Evolutionary conservation across 2,329 filamentous ascomycete species (phyloP), one percentile per base, ranked within the genome.

Genomic region (Thelonectria discophora): DNA sequence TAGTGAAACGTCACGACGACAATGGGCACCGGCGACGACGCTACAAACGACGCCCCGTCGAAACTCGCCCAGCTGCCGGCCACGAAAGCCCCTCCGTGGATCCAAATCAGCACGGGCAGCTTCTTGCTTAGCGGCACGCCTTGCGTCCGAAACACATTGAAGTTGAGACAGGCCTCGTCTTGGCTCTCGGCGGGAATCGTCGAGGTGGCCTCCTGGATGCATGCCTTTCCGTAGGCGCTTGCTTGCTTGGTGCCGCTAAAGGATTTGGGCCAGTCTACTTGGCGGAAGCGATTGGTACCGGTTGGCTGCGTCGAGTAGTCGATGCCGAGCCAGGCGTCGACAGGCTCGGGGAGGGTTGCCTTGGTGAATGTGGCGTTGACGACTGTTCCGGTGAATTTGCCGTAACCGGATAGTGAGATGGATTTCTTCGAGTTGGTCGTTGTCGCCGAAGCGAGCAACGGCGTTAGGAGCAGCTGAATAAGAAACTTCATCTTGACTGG

Each of bases 271-370:
- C 75, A 79, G 20, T 74, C 71, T 18, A 80, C 73, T 0, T 78
- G 73, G 12, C 68, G 71, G 57, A 83, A 83, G 8, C 81, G 78
- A 13, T 70, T 63, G 3, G 78, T 70, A 5, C 77, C 79, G 1
- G 76, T 75, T 0, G 79, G 80, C 30, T 80, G 78, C 0, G 72
- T 70, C 0, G 81, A 76, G 50, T 82, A 84, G 65, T 81, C 78
- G 32, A 83, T 77, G 2, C 80, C 80, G 6, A 83, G 70, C 81
- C 81, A 84, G 0, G 81, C 80, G 62, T 83, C 79, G 2, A 83
- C 76, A 0, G 75, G 30, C 1, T 55, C 32, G 3, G 68, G 64
- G 0, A 70, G 50, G 0, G 55, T 34, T 7, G 65, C 46, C 12
- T 55, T 62, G 10, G 47, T 64, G 2, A 69, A 58, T 0, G 68